Conservation (phyloP, 2,329 filamentous ascomycete genomes). For the Pseudogymnoascus sp. region DNA sequence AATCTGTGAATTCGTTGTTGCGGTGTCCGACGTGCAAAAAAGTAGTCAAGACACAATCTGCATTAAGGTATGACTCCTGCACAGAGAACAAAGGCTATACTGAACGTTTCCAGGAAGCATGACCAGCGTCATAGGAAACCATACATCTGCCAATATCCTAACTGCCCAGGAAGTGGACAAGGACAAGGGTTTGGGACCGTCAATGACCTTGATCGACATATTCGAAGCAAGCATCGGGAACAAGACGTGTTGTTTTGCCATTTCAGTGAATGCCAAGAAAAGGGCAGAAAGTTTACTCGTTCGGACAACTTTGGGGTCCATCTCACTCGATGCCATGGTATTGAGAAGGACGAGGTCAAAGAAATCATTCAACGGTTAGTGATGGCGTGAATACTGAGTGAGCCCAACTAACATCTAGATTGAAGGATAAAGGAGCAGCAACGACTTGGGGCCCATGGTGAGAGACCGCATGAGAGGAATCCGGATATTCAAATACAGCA, state of each 20-base stretch:
- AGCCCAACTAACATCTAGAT: conserved; percentile 8
- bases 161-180: conserved; percentile 44
- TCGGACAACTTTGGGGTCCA: conserved; percentile 84
- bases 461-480: conserved; percentile 17
- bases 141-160: conserved; percentile 48
- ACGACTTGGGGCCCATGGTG: conserved; percentile 12
- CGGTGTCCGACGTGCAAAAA: conserved; percentile 35
- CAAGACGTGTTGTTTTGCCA: conserved; percentile 51
- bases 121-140: conserved; percentile 60
- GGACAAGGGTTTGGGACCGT: conserved; percentile 62
- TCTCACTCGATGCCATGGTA: conserved; percentile 57
- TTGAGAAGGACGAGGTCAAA: conserved; percentile 33
- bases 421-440: conserved; percentile 7
- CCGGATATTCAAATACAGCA: neutral
- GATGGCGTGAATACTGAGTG: conserved; percentile 1
- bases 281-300: conserved; percentile 67
- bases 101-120: conserved; percentile 56
- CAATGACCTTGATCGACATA: conserved; percentile 78
- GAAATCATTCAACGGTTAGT: conserved; percentile 41
- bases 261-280: conserved; percentile 46
- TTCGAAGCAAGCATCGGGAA: conserved; percentile 58
- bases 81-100: conserved; percentile 17
- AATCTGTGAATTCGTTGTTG: conserved; percentile 17
- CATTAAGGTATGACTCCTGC: conserved; percentile 41
- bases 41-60: conserved; percentile 43